Conservation (phyloP, 306 rosid species). For the Adenanthera pavonina region DNA sequence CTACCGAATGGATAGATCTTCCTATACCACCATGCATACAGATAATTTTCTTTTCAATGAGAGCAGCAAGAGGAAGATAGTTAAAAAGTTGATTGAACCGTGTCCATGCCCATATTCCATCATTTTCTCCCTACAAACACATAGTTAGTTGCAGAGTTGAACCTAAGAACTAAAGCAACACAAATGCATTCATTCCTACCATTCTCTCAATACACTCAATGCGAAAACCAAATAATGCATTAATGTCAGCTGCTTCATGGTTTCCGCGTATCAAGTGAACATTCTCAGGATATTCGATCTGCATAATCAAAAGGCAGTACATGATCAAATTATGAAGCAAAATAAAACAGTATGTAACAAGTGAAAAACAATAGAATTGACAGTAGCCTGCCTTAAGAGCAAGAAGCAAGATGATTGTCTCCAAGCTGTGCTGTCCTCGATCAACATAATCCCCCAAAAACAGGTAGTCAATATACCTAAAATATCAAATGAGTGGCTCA, state of each 20-base stretch:
- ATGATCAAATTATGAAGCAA: slow-evolving; percentile 33
- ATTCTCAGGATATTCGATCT: slow-evolving; percentile 96
- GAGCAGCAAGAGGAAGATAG: slow-evolving; percentile 95
- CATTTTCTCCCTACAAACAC: slow-evolving; percentile 87
- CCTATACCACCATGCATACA: slow-evolving; percentile 99
- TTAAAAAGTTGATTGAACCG: slow-evolving; percentile 99
- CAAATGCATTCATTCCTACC: slow-evolving; percentile 58
- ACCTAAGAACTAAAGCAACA: slow-evolving; percentile 37
- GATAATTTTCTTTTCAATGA: slow-evolving; percentile 96
- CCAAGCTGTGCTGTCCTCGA: slow-evolving; percentile 99
- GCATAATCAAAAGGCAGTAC: slow-evolving; percentile 48
- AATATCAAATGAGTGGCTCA: slow-evolving; percentile 43
- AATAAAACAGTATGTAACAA: slow-evolving; percentile 36
- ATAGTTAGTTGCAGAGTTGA: slow-evolving; percentile 44
- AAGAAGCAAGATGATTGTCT: slow-evolving; percentile 93
- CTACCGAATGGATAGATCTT: slow-evolving; percentile 90
- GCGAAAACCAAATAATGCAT: slow-evolving; percentile 98
- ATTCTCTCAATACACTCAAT: slow-evolving; percentile 99
- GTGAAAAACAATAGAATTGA: slow-evolving; percentile 31
- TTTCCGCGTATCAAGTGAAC: slow-evolving; percentile 99
- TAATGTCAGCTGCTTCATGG: slow-evolving; percentile 99
- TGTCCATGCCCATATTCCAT: slow-evolving; percentile 99
- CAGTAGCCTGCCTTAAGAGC: slow-evolving; percentile 86
- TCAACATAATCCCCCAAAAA: slow-evolving; percentile 99
- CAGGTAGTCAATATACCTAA: slow-evolving; percentile 96